phyloP scores from a whole-genome alignment of 208 protist genomes.

The Acanthamoeba healyi region DNA sequence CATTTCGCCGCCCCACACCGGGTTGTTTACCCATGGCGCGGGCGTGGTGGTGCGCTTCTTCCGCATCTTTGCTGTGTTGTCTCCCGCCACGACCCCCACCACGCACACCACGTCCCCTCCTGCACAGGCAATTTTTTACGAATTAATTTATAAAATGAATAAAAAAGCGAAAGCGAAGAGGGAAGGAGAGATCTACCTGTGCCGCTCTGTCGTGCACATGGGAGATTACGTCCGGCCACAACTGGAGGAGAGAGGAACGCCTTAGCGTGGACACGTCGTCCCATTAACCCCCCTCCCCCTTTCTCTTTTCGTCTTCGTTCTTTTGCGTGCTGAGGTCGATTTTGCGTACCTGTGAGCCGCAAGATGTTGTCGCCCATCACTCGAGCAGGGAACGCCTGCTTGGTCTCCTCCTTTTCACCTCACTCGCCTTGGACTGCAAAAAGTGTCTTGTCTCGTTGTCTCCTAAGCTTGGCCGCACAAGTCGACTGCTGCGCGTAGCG shows the following conservation, averaged over 20 bases:
- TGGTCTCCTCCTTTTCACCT: no score
- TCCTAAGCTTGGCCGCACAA: no score
- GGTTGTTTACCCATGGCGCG: background rate
- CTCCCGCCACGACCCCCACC: background rate
- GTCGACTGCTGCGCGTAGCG: no score
- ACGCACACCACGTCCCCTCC: constrained; percentile 11
- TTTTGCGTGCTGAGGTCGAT: background rate
- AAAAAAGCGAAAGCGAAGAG: background rate
- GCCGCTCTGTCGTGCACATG: background rate
- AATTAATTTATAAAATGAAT: background rate
- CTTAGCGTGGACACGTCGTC: background rate
- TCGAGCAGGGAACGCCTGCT: no score
- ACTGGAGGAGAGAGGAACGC: background rate
- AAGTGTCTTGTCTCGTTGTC: no score
- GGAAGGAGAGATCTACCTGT: background rate
- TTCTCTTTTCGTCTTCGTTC: background rate
- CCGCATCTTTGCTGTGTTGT: background rate
- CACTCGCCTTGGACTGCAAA: no score
- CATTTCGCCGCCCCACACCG: constrained; percentile 41
- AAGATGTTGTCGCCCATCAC: constrained; percentile 14
- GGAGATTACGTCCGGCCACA: constrained; percentile 9
- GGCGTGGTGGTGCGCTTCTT: constrained; percentile 32
- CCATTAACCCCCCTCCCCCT: background rate
- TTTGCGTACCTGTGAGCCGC: background rate
- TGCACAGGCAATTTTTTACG: background rate